These are phyloP conservation scores for Laguncularia racemosa DNA, from an alignment of 345 rosid genomes.

Conservation along the genomic window DNA sequence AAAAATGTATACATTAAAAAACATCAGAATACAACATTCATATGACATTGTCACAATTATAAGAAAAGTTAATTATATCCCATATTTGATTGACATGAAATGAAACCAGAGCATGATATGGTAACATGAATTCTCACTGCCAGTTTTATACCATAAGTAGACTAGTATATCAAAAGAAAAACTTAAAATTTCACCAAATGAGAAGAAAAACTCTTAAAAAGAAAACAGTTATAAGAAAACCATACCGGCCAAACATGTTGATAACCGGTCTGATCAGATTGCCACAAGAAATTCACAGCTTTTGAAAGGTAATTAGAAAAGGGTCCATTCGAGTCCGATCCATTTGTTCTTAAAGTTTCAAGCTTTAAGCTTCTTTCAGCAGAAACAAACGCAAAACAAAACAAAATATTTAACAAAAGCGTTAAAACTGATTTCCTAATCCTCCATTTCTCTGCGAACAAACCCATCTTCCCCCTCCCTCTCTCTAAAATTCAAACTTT, in stretches of 20 bases:
- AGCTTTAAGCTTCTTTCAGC: conserved; percentile 15
- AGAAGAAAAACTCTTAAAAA: neutral
- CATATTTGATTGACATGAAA: too few relatives aligned
- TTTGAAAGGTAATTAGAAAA: conserved; percentile 4
- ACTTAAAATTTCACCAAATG: neutral
- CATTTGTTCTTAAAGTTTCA: neutral
- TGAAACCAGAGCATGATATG: too few relatives aligned
- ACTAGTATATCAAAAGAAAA: too few relatives aligned
- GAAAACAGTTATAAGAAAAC: neutral
- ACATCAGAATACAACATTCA: too few relatives aligned
- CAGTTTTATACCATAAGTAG: too few relatives aligned
- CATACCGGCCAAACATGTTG: conserved; percentile 40
- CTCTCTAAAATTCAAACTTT: too few relatives aligned
- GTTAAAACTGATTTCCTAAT: neutral
- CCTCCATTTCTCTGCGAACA: neutral
- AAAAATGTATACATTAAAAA: too few relatives aligned
- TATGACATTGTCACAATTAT: too few relatives aligned
- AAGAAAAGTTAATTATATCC: too few relatives aligned
- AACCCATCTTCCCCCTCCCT: too few relatives aligned
- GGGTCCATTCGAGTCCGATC: conserved; percentile 4
- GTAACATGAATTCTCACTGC: too few relatives aligned
- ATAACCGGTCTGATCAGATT: conserved; percentile 21
- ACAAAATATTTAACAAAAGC: conserved; percentile 4
- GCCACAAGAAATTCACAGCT: conserved; percentile 19
- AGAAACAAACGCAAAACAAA: conserved; percentile 15